Base-by-base conservation (phyloP, 176 grass and related monocot genomes). In the Leersia perrieri region DNA sequence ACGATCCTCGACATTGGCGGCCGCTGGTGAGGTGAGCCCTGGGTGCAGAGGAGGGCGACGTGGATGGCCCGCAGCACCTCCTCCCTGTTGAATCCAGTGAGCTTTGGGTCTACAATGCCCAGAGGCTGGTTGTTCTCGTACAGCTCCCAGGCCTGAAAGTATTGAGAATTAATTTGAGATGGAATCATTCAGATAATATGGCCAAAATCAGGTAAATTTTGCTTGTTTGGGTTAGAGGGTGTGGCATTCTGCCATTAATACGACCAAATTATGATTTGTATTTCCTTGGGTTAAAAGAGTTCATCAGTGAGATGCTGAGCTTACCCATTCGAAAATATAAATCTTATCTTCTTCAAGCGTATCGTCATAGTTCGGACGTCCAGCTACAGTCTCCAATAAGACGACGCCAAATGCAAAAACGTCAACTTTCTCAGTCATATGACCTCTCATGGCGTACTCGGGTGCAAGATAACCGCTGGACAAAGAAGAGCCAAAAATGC, bases 391-490 rank as follows among this genome's bases (percentile, higher is more conserved):
- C 66, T 97, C 94, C 76, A 97, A 34, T 22, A 68, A 41, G 1
- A 97, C 86, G 13, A 97, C 86, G 0, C 94, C 94, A 79, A 93
- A 97, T 44, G 88, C 91, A 78, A 93, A 97, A 11, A 97, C 88
- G 49, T 97, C 94, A 9, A 90, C 63, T 75, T 97, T 97, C 85
- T 97, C 94, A 0, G 91, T 97, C 82, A 97, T 86, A 85, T 93
- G 94, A 25, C 94, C 94, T 87, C 94, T 91, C 94, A 97, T 93
- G 35, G 94, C 94, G 14, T 97, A 97, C 81, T 97, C 94, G 23
- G 91, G 94, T 69, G 94, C 94, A 40, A 97, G 86, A 74, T 97
- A 97, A 26, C 94, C 94, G 66, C 94, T 97, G 79, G 9, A 82
- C 33, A 80, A 15, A 66, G 49, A 25, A 47, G 9, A 47, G 6